These are phyloP conservation scores for Groenewaldozyma sp. DNA, from an alignment of 1,139 yeast genomes.

Conservation along the genomic window DNA sequence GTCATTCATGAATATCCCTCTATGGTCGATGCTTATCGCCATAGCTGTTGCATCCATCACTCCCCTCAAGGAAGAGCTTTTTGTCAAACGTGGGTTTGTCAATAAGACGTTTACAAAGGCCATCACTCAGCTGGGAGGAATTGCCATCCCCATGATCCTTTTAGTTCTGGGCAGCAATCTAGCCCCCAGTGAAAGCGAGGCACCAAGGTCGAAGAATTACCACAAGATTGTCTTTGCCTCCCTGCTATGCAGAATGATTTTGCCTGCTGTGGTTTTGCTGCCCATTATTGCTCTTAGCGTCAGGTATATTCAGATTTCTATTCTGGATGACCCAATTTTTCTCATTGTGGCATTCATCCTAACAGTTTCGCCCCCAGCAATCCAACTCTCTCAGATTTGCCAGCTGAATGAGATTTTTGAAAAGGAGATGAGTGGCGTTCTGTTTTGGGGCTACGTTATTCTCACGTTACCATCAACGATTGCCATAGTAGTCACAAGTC, in stretches of 20 bases:
- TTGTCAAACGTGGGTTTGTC: slow-evolving; percentile 53
- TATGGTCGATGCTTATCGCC: slow-evolving; percentile 83
- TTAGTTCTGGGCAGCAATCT: slow-evolving; percentile 52
- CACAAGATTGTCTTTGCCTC: slow-evolving; percentile 56
- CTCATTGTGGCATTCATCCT: slow-evolving; percentile 62
- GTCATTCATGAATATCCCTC: slow-evolving; percentile 82
- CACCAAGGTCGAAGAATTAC: slow-evolving; percentile 46
- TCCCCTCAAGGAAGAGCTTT: slow-evolving; percentile 54
- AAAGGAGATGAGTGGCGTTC: slow-evolving; percentile 77
- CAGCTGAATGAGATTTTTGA: slow-evolving; percentile 70
- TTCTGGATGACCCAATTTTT: slow-evolving; percentile 77
- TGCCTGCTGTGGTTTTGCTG: slow-evolving; percentile 58
- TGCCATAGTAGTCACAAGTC: slow-evolving; percentile 56
- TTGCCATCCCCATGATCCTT: slow-evolving; percentile 74
- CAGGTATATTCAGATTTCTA: slow-evolving; percentile 55
- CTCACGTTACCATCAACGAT: slow-evolving; percentile 73
- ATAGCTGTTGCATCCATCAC: slow-evolving; percentile 79
- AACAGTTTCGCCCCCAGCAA: slow-evolving; percentile 77
- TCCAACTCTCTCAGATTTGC: slow-evolving; percentile 73
- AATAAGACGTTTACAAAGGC: slow-evolving; percentile 73
- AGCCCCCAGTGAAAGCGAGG: slow-evolving; percentile 30
- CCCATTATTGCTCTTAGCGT: slow-evolving; percentile 62
- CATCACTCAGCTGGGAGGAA: slow-evolving; percentile 69
- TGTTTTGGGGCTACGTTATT: slow-evolving; percentile 77
- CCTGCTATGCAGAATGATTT: slow-evolving; percentile 62